Conservation (phyloP, 2,329 filamentous ascomycete species). For the Capronia americana region DNA sequence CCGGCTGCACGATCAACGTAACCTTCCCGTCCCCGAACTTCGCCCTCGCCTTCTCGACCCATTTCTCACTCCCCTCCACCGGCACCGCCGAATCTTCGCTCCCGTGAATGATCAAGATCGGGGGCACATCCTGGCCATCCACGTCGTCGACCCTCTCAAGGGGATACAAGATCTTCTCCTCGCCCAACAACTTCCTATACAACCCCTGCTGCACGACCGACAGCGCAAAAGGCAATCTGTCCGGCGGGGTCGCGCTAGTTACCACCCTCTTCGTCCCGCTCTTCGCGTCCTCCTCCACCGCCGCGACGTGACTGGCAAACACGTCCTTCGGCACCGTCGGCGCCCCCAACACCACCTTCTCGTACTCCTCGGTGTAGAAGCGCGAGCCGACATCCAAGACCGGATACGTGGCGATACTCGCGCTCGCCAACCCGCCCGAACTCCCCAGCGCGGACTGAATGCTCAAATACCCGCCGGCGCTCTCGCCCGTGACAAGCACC, state of each 20-base stretch:
- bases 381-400: conserved; percentile 2
- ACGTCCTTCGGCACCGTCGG: conserved; percentile 6
- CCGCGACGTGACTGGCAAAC: not conserved
- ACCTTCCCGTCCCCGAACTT: conserved; percentile 10
- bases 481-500: conserved; percentile 12
- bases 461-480: conserved; percentile 16
- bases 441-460: conserved; percentile 10
- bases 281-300: conserved; percentile 11
- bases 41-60: conserved; percentile 2
- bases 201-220: conserved; percentile 17
- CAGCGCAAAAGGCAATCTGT: conserved; percentile 11
- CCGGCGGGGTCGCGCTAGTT: conserved; percentile 4
- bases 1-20: conserved; percentile 4
- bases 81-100: conserved; percentile 10
- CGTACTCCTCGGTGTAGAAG: conserved; percentile 15
- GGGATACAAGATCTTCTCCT: conserved; percentile 18
- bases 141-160: conserved; percentile 12
- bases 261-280: not conserved
- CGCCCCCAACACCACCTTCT: conserved; percentile 9
- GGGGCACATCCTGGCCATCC: not conserved
- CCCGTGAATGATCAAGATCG: conserved; percentile 16
- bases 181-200: conserved; percentile 9
- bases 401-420: conserved; percentile 12
- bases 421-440: not conserved
- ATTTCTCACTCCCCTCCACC: conserved; percentile 18